Evolutionary conservation across 108 stramenopile genomes (phyloP), one percentile per base, ranked within the genome.

Genomic region (Cylindrotheca closterium): DNA sequence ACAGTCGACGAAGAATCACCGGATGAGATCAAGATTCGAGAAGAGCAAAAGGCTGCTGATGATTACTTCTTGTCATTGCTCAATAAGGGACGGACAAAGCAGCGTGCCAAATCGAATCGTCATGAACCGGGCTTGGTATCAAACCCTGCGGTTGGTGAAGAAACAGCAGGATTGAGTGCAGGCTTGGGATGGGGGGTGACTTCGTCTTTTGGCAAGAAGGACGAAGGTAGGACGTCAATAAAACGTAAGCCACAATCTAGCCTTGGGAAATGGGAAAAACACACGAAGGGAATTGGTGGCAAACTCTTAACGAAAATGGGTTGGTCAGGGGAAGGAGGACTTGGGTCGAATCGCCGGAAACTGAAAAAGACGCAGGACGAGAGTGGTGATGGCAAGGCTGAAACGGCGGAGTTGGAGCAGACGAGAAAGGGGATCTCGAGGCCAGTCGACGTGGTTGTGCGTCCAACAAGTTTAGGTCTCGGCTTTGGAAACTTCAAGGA

Each of bases 261-360:
- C 37, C 37, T 94, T 0, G 95, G 83, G 15, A 91, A 76, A 31
- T 96, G 96, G 96, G 96, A 96, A 74, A 94, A 91, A 71, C 96
- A 96, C 59, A 95, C 93, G 46, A 96, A 96, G 60, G 96, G 96
- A n/a, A 92, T 96, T 60, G 96, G 96, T 4, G 83, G 80, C 79
- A 96, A 94, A 70, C 68, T 96, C 21, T 63, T 96, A 25, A 49
- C 83, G 30, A 96, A 95, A 76, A 92, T 96, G 89, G 96, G 96
- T 45, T 96, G 93, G 74, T 71, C 71, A 45, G 96, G 96, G 34
- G 63, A 53, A 2, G 93, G 93, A 47, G 93, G 93, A 19, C 59
- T 96, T 29, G 93, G 93, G 4, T 87, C 91, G 4, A 88, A 89
- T 59, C 22, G 71, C 50, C 67, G 67, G 24, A 55, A 15, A 19